Base-by-base conservation (phyloP, 208 protist genomes). In the Naegleria fowleri region DNA sequence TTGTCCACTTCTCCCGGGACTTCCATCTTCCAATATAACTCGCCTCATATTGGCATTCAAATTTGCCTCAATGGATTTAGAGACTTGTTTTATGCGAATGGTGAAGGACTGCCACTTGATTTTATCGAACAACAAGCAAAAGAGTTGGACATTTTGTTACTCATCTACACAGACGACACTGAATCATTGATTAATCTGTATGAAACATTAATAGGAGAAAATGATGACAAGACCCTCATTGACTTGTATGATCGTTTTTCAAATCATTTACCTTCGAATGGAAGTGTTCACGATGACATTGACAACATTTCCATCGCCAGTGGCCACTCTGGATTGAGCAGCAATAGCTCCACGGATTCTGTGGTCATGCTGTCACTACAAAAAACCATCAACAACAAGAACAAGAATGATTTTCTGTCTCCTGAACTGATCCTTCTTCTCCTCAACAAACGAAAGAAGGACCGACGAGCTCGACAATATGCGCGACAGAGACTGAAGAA, bases 71-170 rank as follows among this genome's bases (percentile, higher is more conserved):
- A 84, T 84, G 76, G 76, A 15, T 36, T 84, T 36, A 40, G 29
- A 39, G 83, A 87, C 6, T 87, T 87, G 43, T 87, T 87, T 39
- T 29, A 52, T 87, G 83, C 83, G 1, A 29, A 41, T 48, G 83
- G 83, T 51, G 83, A 87, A 51, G 83, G 83, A 3, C 52, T 87
- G 15, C 9, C 29, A 11, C 4, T 16, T 52, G 25, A 40, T 36
- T 87, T 87, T n/a, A 11, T 87, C 19, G 33, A 40, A 5, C 83
- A 87, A 51, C 41, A 87, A 29, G 6, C 39, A 16, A 9, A 39
- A 87, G 39, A 40, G 43, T 38, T 87, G 19, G 29, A 87, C 15
- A 51, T 51, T 51, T 29, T 87, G 6, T 22, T 87, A 22, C 15
- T 29, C 11, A 87, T 87, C 41, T 87, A 51, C 29, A 87, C 40